phyloP scores from a whole-genome alignment of 73 alveolate genomes.

The Tetrahymena borealis region DNA sequence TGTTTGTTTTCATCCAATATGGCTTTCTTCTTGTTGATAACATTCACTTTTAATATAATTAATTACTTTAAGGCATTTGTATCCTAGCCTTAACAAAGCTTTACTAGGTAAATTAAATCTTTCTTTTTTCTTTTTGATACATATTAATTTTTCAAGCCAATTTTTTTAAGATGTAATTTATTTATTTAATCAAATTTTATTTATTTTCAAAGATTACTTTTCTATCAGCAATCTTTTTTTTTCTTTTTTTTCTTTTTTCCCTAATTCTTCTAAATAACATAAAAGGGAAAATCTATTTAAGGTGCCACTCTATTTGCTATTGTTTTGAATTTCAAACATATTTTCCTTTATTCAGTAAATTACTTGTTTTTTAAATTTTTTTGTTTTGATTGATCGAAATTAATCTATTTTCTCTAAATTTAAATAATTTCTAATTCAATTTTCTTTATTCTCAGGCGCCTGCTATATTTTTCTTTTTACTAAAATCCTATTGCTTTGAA shows the following conservation, averaged over 20 bases:
- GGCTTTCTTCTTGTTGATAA: slow-evolving; percentile 75
- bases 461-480: slow-evolving; percentile 57
- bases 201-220: too few species aligned
- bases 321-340: slow-evolving; percentile 67
- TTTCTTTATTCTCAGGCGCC: slow-evolving; percentile 36
- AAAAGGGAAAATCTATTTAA: slow-evolving; percentile 40
- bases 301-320: slow-evolving; percentile 64
- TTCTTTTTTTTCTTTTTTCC: background rate
- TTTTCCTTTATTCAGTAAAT: slow-evolving; percentile 59
- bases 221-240: too few species aligned
- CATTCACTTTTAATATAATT: slow-evolving; percentile 81
- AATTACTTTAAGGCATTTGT: slow-evolving; percentile 69
- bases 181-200: too few species aligned
- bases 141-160: background rate
- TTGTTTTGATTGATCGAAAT: too few species aligned
- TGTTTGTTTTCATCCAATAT: slow-evolving; percentile 25
- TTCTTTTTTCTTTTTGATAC: background rate
- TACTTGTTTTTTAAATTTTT: background rate
- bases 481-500: slow-evolving; percentile 12
- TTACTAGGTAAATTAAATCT: slow-evolving; percentile 26
- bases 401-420: too few species aligned
- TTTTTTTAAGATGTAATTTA: slow-evolving; percentile 3
- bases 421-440: background rate
- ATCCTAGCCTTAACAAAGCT: slow-evolving; percentile 54
- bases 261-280: background rate